phyloP scores from a whole-genome alignment of 2,329 filamentous ascomycete genomes.

The Penicillium sp. region DNA sequence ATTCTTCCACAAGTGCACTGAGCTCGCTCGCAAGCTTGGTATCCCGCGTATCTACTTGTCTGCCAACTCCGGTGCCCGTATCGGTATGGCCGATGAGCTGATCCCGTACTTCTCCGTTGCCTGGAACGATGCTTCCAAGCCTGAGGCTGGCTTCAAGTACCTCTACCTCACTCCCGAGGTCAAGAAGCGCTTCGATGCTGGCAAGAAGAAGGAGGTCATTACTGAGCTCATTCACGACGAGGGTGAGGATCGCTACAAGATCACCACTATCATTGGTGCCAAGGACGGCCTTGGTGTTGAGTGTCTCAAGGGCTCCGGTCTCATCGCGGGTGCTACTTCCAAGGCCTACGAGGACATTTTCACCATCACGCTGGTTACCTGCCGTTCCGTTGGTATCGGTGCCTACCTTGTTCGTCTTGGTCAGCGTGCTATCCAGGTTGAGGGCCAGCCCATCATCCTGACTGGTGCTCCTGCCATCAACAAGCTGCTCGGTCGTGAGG shows the following conservation, averaged over 20 bases:
- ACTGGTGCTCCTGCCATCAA: slow-evolving; percentile 97
- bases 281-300: slow-evolving; percentile 98
- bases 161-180: slow-evolving; percentile 85
- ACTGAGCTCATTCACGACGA: slow-evolving; percentile 84
- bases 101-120: slow-evolving; percentile 97
- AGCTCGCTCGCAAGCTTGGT: slow-evolving; percentile 87
- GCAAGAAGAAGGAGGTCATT: slow-evolving; percentile 71
- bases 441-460: slow-evolving; percentile 97
- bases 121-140: slow-evolving; percentile 82
- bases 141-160: slow-evolving; percentile 92
- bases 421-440: slow-evolving; percentile 97
- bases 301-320: slow-evolving; percentile 92
- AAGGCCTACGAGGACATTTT: slow-evolving; percentile 98
- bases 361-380: slow-evolving; percentile 95
- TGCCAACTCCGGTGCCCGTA: slow-evolving; percentile 96
- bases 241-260: slow-evolving; percentile 89
- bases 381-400: slow-evolving; percentile 97
- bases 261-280: slow-evolving; percentile 85
- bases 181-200: slow-evolving; percentile 82
- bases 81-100: slow-evolving; percentile 93
- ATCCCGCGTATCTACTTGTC: slow-evolving; percentile 97
- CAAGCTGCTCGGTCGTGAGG: slow-evolving; percentile 95
- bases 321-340: slow-evolving; percentile 96
- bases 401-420: slow-evolving; percentile 97
- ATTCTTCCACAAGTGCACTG: slow-evolving; percentile 99